Evolutionary conservation across 2,329 filamentous ascomycete genomes (phyloP).

Genomic region (Myriangium duriaei): DNA sequence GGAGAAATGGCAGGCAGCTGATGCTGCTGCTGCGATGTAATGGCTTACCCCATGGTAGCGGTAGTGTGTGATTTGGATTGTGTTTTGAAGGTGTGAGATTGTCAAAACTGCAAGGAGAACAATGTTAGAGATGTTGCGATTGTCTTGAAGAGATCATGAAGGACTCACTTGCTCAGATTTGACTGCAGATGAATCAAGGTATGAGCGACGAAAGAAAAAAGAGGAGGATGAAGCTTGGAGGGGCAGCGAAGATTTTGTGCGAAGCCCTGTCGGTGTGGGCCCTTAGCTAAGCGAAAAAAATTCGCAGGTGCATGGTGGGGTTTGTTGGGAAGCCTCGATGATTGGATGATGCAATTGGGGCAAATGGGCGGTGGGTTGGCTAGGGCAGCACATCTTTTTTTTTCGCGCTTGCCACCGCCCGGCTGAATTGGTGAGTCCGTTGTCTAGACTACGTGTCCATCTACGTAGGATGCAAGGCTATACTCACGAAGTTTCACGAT

Average conservation of each 20-base stretch:
- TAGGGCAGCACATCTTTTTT: too few species aligned
- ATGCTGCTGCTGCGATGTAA: constrained; percentile 13
- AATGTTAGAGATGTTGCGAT: not conserved
- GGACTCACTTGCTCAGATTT: constrained; percentile 14
- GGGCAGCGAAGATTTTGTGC: constrained; percentile 14
- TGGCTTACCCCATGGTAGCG: constrained; percentile 47
- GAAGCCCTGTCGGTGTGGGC: constrained; percentile 12
- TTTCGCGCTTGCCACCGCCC: too few species aligned
- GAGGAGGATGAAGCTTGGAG: constrained; percentile 10
- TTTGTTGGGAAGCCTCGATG: constrained; percentile 1
- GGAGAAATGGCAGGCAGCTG: constrained; percentile 12
- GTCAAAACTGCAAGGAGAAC: constrained; percentile 19
- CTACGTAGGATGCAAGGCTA: too few species aligned
- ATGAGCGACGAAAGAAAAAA: constrained; percentile 14
- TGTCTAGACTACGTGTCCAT: too few species aligned
- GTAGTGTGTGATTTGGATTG: constrained; percentile 23
- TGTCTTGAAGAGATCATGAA: not conserved
- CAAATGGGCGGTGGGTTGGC: not conserved
- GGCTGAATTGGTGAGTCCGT: too few species aligned
- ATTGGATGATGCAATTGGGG: not conserved
- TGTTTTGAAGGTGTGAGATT: constrained; percentile 18
- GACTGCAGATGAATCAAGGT: constrained; percentile 18
- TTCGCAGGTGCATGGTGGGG: constrained; percentile 8
- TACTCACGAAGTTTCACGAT: too few species aligned
- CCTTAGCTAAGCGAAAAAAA: constrained; percentile 9